These are phyloP conservation scores for Monascus purpureus DNA, from an alignment of 495 filamentous ascomycete species.

Conservation along the genomic window DNA sequence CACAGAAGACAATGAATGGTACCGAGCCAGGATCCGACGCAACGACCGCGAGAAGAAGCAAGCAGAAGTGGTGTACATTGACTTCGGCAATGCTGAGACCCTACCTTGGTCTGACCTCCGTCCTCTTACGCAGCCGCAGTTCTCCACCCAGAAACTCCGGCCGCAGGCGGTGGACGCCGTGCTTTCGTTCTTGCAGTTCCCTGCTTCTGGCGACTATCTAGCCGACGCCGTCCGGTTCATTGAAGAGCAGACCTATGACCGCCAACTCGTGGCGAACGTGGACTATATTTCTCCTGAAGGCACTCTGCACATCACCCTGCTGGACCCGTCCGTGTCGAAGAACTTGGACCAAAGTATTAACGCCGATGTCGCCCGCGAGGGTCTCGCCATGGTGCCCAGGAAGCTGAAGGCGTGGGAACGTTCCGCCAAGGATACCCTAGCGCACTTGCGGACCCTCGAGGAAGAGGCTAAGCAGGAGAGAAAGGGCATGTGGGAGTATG, in stretches of 20 bases:
- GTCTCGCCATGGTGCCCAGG: slow-evolving; percentile 74
- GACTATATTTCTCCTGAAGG: slow-evolving; percentile 69
- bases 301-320: slow-evolving; percentile 67
- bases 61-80: slow-evolving; percentile 84
- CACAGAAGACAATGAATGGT: slow-evolving; percentile 79
- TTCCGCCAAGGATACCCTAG: slow-evolving; percentile 54
- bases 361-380: slow-evolving; percentile 65
- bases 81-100: slow-evolving; percentile 90
- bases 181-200: slow-evolving; percentile 82
- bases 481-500: slow-evolving; percentile 94
- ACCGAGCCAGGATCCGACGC: slow-evolving; percentile 77
- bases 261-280: slow-evolving; percentile 76
- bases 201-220: slow-evolving; percentile 62
- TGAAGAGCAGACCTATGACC: slow-evolving; percentile 46
- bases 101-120: slow-evolving; percentile 73
- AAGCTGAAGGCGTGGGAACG: slow-evolving; percentile 87
- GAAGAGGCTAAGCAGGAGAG: slow-evolving; percentile 60
- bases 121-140: slow-evolving; percentile 62
- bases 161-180: slow-evolving; percentile 77
- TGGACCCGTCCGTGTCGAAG: slow-evolving; percentile 51
- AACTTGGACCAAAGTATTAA: slow-evolving; percentile 67
- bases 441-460: slow-evolving; percentile 49
- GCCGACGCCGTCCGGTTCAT: slow-evolving; percentile 61
- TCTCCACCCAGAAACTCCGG: slow-evolving; percentile 63
- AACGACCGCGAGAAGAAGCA: slow-evolving; percentile 83